These are phyloP conservation scores for Tricholoma furcatifolium DNA, from an alignment of 768 basidiomycete genomes.

Conservation along the genomic window DNA sequence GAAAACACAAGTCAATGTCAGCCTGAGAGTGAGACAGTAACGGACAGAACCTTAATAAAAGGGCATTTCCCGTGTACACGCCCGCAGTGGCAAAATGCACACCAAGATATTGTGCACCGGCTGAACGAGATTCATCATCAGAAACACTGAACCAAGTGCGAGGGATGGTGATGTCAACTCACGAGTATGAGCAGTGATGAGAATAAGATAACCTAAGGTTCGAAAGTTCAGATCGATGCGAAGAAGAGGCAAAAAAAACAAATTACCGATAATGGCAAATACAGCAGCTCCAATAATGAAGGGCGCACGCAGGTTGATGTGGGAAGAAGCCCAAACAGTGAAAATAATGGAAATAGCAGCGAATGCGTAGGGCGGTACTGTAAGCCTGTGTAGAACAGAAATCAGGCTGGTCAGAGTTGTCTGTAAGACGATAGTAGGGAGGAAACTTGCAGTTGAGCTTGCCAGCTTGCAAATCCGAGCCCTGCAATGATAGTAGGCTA, in stretches of 20 bases:
- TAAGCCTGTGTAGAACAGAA: constrained; percentile 38
- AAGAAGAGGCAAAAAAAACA: not conserved
- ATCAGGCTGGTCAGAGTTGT: not conserved
- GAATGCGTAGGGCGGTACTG: constrained; percentile 56
- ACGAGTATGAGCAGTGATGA: constrained; percentile 49
- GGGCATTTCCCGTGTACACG: constrained; percentile 56
- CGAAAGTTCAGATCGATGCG: not conserved
- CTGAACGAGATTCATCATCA: constrained; percentile 19
- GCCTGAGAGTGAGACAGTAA: not conserved
- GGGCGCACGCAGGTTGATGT: constrained; percentile 42
- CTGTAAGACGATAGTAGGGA: not conserved
- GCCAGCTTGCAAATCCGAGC: constrained; percentile 58
- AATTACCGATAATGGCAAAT: constrained; percentile 51
- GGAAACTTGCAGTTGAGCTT: constrained; percentile 51
- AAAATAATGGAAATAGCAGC: constrained; percentile 48
- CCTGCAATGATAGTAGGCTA: constrained; percentile 60
- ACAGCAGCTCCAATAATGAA: constrained; percentile 51
- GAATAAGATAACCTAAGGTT: constrained; percentile 49
- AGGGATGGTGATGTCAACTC: constrained; percentile 14
- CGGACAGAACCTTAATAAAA: constrained; percentile 47
- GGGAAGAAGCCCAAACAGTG: constrained; percentile 52
- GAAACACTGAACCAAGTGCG: not conserved
- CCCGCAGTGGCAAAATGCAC: constrained; percentile 56
- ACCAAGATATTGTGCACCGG: constrained; percentile 56
- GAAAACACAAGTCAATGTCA: not conserved